Percentiles rank a stretch among this genome's conserved stretches.
Conservation (phyloP, 169 alveolate species). For the Ichthyophthirius multifiliis region DNA sequence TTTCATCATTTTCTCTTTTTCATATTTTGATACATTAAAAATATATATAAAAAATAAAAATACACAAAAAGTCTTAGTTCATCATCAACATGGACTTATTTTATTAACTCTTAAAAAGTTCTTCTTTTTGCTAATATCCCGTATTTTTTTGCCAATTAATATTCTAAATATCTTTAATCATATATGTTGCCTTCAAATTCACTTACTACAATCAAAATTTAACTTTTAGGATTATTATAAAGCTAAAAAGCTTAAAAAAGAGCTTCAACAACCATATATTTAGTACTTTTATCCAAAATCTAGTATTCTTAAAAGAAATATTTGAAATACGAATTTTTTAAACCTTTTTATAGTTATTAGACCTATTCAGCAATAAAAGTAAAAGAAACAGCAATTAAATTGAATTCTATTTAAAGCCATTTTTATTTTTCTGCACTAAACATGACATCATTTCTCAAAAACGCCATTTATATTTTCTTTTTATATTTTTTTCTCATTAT, state of each 20-base stretch:
- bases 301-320: no score
- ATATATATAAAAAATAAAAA: not conserved
- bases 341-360: not conserved
- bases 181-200: conserved; percentile 30
- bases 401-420: conserved; percentile 35
- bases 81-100: not conserved
- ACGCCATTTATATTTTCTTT: conserved; percentile 12
- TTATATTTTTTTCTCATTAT: not conserved
- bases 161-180: conserved; percentile 29
- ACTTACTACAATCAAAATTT: conserved; percentile 12
- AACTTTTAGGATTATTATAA: not conserved
- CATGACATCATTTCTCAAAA: conserved; percentile 36
- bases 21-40: not conserved
- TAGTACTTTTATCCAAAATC: no score
- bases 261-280: not conserved
- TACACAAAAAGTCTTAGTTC: conserved; percentile 23
- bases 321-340: no score
- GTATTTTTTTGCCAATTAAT: conserved; percentile 9
- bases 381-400: conserved; percentile 17
- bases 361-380: conserved; percentile 31
- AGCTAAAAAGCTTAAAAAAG: not conserved
- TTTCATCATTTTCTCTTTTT: conserved; percentile 22
- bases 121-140: conserved; percentile 25
- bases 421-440: not conserved
- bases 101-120: conserved; percentile 9